A percentile compares a stretch with the other conserved stretches of the same genome.
phyloP scores from a whole-genome alignment of 139 green algal species.

The Choricystis sp. region DNA sequence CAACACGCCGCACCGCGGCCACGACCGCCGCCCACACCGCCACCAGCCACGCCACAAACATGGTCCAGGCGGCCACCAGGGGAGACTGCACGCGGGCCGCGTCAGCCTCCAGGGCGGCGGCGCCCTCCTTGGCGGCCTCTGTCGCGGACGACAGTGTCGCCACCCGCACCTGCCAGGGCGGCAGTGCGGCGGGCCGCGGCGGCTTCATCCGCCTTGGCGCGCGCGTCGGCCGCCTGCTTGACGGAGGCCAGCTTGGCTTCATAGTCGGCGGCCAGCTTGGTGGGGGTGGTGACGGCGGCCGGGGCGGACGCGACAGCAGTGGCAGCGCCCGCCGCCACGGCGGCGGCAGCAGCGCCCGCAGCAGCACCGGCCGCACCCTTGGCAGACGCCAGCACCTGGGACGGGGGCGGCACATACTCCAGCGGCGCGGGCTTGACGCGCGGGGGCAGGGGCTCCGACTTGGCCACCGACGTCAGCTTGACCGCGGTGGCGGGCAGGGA shows the following conservation, averaged over 20 bases:
- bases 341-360: neutral
- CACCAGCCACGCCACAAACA: conserved; percentile 1
- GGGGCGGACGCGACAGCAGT: too few relatives aligned
- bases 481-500: neutral
- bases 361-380: neutral
- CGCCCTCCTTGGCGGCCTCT: neutral
- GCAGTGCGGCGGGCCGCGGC: neutral
- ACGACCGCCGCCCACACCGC: neutral
- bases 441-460: neutral
- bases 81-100: conserved; percentile 1
- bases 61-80: neutral
- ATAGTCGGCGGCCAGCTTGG: neutral
- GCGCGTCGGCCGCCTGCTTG: neutral
- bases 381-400: neutral
- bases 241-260: conserved; percentile 1
- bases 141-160: neutral
- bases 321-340: too few relatives aligned
- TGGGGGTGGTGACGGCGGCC: neutral
- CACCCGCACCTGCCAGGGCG: neutral
- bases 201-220: neutral
- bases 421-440: too few relatives aligned
- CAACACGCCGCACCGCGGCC: neutral
- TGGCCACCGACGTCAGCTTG: neutral
- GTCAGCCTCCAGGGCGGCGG: neutral
- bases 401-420: too few relatives aligned